Evolutionary conservation across 2,329 filamentous ascomycete species (phyloP).

Genomic region (Cercospora berteroae): DNA sequence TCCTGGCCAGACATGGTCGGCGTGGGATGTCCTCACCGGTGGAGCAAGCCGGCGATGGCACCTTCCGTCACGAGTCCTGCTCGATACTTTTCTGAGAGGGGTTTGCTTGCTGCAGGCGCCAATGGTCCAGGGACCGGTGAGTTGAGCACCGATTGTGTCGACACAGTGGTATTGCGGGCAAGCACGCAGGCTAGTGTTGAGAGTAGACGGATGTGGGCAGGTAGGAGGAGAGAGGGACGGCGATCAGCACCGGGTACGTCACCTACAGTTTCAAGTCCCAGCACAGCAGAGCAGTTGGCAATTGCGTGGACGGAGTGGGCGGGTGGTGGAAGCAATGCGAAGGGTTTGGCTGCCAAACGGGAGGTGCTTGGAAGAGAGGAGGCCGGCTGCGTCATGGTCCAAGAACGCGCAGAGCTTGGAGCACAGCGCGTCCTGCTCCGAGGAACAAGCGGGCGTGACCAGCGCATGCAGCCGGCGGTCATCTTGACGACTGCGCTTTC

Average conservation of each 20-base stretch:
- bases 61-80: neutral
- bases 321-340: neutral
- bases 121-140: neutral
- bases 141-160: neutral
- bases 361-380: neutral
- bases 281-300: neutral
- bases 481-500: neutral
- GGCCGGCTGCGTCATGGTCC: neutral
- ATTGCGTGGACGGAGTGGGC: neutral
- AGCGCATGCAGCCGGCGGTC: neutral
- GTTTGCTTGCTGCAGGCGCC: neutral
- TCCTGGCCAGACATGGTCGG: slow-evolving; percentile 36
- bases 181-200: neutral
- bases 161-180: neutral
- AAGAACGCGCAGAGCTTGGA: neutral
- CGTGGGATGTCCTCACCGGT: slow-evolving; percentile 8
- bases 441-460: neutral
- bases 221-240: neutral
- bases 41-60: neutral
- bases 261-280: neutral
- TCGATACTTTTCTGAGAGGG: too few relatives aligned
- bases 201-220: neutral
- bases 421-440: neutral
- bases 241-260: neutral
- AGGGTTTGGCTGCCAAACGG: neutral